Percentiles rank a stretch among this genome's conserved stretches.
These are phyloP conservation scores for Fusarium sp. DNA, from an alignment of 2,329 filamentous ascomycete species.

Conservation along the genomic window DNA sequence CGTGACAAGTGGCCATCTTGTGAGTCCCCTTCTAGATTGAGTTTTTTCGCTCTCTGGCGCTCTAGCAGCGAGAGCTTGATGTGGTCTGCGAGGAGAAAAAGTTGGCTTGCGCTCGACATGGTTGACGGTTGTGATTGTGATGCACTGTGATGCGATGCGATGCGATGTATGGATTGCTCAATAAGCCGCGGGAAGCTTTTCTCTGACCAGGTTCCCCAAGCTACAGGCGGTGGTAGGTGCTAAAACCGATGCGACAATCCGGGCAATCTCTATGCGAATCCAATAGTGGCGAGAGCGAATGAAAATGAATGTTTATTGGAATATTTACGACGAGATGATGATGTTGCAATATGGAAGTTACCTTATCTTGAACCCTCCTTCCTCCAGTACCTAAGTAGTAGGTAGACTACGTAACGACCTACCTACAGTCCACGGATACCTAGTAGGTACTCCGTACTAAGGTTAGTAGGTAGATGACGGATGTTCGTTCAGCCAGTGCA, in stretches of 20 bases:
- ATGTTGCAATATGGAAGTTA: slow-evolving; percentile 23
- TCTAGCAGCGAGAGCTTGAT: slow-evolving; percentile 96
- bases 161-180: slow-evolving; percentile 4
- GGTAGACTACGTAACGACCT: slow-evolving; percentile 8
- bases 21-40: slow-evolving; percentile 81
- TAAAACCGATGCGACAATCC: not conserved
- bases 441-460: no score
- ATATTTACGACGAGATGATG: slow-evolving; percentile 8
- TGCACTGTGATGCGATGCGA: slow-evolving; percentile 3
- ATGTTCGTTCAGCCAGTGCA: slow-evolving; percentile 22
- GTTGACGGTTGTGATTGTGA: slow-evolving; percentile 12
- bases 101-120: slow-evolving; percentile 74
- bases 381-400: not conserved
- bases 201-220: not conserved
- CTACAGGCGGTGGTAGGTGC: not conserved
- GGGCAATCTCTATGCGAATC: no score
- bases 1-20: slow-evolving; percentile 91
- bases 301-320: no score
- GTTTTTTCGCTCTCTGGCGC: slow-evolving; percentile 84
- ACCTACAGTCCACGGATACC: no score
- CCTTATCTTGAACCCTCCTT: slow-evolving; percentile 3
- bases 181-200: not conserved
- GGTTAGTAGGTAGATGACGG: slow-evolving; percentile 12
- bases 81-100: slow-evolving; percentile 94
- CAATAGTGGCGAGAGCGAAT: no score